phyloP scores from a whole-genome alignment of 129 eudicot species.

The Saposhnikovia divaricata region DNA sequence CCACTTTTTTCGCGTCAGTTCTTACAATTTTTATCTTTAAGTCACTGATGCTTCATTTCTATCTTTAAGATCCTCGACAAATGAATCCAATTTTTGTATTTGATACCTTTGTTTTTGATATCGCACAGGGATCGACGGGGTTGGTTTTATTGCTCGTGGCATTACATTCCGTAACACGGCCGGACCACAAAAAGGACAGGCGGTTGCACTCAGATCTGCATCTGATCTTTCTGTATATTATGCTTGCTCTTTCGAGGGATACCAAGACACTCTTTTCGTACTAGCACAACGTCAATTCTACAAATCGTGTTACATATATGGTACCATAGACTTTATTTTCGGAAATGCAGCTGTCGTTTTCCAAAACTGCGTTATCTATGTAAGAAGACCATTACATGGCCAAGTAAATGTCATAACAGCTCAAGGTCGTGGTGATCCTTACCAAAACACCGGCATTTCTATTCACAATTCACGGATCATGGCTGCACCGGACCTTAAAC shows the following conservation, averaged over 20 bases:
- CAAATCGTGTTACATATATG: conserved; percentile 52
- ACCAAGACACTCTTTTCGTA: conserved; percentile 64
- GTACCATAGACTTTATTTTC: conserved; percentile 66
- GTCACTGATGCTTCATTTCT: not conserved
- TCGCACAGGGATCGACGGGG: conserved; percentile 38
- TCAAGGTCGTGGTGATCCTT: conserved; percentile 50
- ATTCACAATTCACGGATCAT: conserved; percentile 46
- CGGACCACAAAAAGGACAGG: conserved; percentile 56
- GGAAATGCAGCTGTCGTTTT: conserved; percentile 62
- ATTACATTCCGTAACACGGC: conserved; percentile 69
- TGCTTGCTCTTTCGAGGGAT: conserved; percentile 57
- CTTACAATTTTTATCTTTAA: not conserved
- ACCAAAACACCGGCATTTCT: conserved; percentile 53
- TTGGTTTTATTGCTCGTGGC: conserved; percentile 59
- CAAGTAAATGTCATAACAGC: conserved; percentile 48
- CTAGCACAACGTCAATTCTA: conserved; percentile 59
- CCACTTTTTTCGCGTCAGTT: not conserved
- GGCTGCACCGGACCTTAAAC: conserved; percentile 52
- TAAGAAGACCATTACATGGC: conserved; percentile 38
- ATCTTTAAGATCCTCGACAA: not conserved
- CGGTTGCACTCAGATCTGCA: conserved; percentile 50
- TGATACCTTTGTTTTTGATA: not conserved
- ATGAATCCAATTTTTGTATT: not conserved
- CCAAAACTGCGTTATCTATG: conserved; percentile 62
- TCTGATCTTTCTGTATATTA: conserved; percentile 57